Base-by-base conservation (phyloP, 2,329 filamentous ascomycete genomes). In the Diaporthe longicolla region DNA sequence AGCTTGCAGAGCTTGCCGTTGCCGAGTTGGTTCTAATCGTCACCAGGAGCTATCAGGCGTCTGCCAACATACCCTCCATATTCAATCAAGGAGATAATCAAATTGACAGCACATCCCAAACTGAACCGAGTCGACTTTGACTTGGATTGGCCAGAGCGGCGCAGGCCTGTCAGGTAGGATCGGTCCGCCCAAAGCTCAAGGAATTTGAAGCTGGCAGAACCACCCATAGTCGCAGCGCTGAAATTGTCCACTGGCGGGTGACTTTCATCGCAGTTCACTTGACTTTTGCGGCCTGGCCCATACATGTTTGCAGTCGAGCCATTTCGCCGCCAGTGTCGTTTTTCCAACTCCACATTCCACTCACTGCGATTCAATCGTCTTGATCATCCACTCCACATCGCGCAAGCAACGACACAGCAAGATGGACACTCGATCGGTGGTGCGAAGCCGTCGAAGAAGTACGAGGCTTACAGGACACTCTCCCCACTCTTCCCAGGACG, bases 371-470 rank as follows among this genome's bases (percentile, higher is more conserved):
- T 10, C 40, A 50, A 17, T 15, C 21, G 3, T 24, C 15, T 26
- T 24, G 5, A 11, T 9, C 10, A 4, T 35, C 9, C 9, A 26
- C 7, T 17, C 11, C 10, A 19, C 10, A 19, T 7, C 13, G 35
- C 9, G 3, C 17, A n/a, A n/a, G 1, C 35, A 52, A 10, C 17
- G 37, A 40, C 13, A 9, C 13, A 5, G 21, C 5, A 71, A 32
- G 6, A 71, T 71, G 72, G 68, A 71, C 17, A 74, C 72, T 3
- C 40, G 68, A 37, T 58, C 58, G 5, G 52, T 71, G 1, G 35
- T 57, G 7, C 58, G 72, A 59, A 74, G 68, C 10, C 29, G 57
- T 10, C 68, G 72, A 11, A 61, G 52, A 7, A 74, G 72, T 48
- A 8, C 66, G 11, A 66, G 72, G 9, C 21, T 74, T 17, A 35